Base-by-base conservation (phyloP, 306 rosid species). In the Herpetospermum pedunculosum region DNA sequence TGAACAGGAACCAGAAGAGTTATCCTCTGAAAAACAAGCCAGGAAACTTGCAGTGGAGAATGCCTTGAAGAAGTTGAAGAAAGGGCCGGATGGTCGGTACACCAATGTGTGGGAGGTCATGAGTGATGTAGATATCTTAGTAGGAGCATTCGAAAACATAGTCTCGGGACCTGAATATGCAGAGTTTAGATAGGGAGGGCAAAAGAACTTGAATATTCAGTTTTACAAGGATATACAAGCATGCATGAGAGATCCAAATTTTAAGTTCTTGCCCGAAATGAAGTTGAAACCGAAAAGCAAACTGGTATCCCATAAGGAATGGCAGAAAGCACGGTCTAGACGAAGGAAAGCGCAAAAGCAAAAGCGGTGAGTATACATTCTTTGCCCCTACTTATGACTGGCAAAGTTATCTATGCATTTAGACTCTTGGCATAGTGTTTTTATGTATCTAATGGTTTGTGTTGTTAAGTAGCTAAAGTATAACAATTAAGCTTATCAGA, bases 51-150 rank as follows among this genome's bases (percentile, higher is more conserved):
- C 97, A 0, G 96, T 92, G 48, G 97, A 83, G 82, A 89, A 89
- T 77, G 97, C 96, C 74, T 77, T 89, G 46, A 85, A 85, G 81
- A 92, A 89, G 82, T 70, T 92, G 80, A 92, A 89, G 86, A 88
- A 86, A 79, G 96, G 97, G 54, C 94, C 97, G 25, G 96, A 92
- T 23, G 96, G 97, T 41, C 82, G 94, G 19, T 92, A 87, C 73
- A 81, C 81, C 28, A 89, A 92, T 79, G 85, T 74, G 74, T 89
- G 96, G 96, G 94, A 92, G 86, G 85, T 89, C 70, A 92, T 89
- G 94, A 88, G 90, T 84, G 96, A 92, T 82, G 0, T 86, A 55
- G 90, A 89, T 79, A 89, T 89, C 80, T 82, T 92, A 8, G 84
- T 89, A 58, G 97, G 96, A 60, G 94, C 97, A 65, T 92, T 89